phyloP scores from a whole-genome alignment of 1,284 basidiomycete genomes.

The Jaminaea rosea region DNA sequence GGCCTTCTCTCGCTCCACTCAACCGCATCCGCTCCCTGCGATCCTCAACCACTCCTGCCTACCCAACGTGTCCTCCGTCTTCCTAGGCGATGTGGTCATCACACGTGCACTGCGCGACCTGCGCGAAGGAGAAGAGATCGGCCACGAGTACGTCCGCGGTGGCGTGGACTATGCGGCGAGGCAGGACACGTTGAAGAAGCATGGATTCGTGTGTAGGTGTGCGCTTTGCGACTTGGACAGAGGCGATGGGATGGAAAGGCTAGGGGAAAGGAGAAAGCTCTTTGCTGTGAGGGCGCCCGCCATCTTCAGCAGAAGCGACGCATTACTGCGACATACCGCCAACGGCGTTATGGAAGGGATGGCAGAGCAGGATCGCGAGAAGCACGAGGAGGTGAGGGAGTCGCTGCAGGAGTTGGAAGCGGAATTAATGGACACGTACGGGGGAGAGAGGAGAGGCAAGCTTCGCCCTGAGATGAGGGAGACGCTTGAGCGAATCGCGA shows the following conservation, averaged over 20 bases:
- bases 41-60: slow-evolving; percentile 45
- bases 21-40: slow-evolving; percentile 44
- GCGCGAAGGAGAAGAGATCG: slow-evolving; percentile 38
- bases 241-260: slow-evolving; percentile 20
- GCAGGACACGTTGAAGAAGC: slow-evolving; percentile 35
- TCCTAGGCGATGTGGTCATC: slow-evolving; percentile 41
- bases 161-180: slow-evolving; percentile 30
- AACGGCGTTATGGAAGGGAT: too few relatives aligned
- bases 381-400: slow-evolving; percentile 26
- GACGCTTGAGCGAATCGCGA: slow-evolving; percentile 19
- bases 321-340: slow-evolving; percentile 19
- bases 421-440: slow-evolving; percentile 30
- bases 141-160: slow-evolving; percentile 44
- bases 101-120: slow-evolving; percentile 37
- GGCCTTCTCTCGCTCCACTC: slow-evolving; percentile 30
- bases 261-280: slow-evolving; percentile 16
- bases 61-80: slow-evolving; percentile 44
- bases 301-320: slow-evolving; percentile 32
- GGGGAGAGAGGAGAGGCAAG: slow-evolving; percentile 6
- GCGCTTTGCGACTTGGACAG: slow-evolving; percentile 33
- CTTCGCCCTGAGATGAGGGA: slow-evolving; percentile 37
- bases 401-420: slow-evolving; percentile 22
- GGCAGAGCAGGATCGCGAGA: slow-evolving; percentile 8
- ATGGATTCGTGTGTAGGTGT: slow-evolving; percentile 39
- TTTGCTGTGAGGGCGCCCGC: slow-evolving; percentile 26